phyloP scores from a whole-genome alignment of 208 protist genomes.

The Wallacemonas sp. region DNA sequence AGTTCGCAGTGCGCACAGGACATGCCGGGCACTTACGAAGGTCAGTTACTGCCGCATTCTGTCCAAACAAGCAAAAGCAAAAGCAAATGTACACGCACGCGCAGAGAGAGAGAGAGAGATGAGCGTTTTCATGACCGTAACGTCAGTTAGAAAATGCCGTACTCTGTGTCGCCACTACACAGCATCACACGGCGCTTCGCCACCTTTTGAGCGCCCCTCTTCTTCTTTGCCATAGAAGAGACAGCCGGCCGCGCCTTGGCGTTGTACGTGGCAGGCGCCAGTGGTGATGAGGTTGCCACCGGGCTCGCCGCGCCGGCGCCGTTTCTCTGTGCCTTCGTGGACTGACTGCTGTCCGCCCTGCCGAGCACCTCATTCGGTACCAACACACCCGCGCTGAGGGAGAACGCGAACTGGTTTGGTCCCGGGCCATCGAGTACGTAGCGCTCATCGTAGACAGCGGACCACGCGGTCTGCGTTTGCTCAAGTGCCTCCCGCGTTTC shows the following conservation, averaged over 20 bases:
- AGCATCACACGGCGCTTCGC: slow-evolving; percentile 23
- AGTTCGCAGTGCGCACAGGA: no score
- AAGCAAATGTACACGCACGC: no score
- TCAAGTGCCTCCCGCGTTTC: slow-evolving; percentile 23
- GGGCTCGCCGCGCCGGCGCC: not conserved
- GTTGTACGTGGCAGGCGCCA: slow-evolving; percentile 2
- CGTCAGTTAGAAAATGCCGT: slow-evolving; percentile 48
- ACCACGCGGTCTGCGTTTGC: slow-evolving; percentile 62
- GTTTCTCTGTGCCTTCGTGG: not conserved
- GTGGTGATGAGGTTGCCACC: not conserved
- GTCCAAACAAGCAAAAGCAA: no score
- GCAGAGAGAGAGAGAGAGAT: slow-evolving; percentile 1
- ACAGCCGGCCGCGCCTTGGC: not conserved
- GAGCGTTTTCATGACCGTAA: not conserved
- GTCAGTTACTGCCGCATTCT: no score
- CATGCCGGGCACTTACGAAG: no score
- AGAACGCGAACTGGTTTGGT: slow-evolving; percentile 12
- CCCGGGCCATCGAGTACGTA: slow-evolving; percentile 45
- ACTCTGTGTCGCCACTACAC: slow-evolving; percentile 46
- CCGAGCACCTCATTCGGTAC: not conserved
- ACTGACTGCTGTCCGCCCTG: not conserved
- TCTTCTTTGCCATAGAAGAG: not conserved
- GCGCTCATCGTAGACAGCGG: slow-evolving; percentile 62
- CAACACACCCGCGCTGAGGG: slow-evolving; percentile 23
- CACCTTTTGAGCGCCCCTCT: not conserved